Percentiles rank a stretch among this genome's conserved stretches.
Evolutionary conservation across 139 green algal species (phyloP).

Genomic region (Raphidocelis subcapitata): DNA sequence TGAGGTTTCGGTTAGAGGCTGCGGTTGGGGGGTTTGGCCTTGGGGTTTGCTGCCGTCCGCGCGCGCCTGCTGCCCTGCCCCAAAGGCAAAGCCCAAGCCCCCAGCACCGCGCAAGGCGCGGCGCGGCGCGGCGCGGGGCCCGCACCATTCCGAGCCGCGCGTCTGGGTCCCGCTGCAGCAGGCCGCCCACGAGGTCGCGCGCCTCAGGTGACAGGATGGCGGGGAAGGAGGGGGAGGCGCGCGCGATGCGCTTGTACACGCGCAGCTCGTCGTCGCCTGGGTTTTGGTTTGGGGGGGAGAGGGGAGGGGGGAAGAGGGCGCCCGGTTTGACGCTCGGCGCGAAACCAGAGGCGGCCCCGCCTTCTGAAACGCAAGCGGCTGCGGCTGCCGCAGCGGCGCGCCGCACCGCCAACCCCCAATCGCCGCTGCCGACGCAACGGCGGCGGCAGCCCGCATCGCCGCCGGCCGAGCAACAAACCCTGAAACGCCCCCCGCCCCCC

Average conservation of each 20-base stretch:
- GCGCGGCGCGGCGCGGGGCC: no score
- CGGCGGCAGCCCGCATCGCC: no score
- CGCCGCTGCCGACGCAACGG: no score
- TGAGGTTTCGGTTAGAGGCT: not conserved
- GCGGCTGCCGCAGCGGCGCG: not conserved
- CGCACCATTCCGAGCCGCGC: slow-evolving; percentile 35
- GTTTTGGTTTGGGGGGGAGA: no score
- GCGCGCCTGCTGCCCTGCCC: not conserved
- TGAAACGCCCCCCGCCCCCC: no score
- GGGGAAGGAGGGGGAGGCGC: slow-evolving; percentile 35
- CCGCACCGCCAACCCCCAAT: no score
- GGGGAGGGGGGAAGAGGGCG: no score
- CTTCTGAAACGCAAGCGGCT: slow-evolving; percentile 2
- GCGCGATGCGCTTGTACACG: slow-evolving; percentile 58
- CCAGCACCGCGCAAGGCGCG: not conserved
- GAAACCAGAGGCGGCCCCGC: slow-evolving; percentile 43
- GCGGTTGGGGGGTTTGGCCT: not conserved
- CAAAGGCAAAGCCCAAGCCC: not conserved
- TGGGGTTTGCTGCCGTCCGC: no score
- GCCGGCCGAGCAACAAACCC: no score
- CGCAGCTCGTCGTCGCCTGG: slow-evolving; percentile 58
- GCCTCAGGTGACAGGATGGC: slow-evolving; percentile 44
- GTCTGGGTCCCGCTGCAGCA: slow-evolving; percentile 50
- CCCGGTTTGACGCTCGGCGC: no score
- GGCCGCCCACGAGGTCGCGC: slow-evolving; percentile 45